Conservation (phyloP, 192 early-diverging fungal genomes). For the Bifiguratus adelaidae region DNA sequence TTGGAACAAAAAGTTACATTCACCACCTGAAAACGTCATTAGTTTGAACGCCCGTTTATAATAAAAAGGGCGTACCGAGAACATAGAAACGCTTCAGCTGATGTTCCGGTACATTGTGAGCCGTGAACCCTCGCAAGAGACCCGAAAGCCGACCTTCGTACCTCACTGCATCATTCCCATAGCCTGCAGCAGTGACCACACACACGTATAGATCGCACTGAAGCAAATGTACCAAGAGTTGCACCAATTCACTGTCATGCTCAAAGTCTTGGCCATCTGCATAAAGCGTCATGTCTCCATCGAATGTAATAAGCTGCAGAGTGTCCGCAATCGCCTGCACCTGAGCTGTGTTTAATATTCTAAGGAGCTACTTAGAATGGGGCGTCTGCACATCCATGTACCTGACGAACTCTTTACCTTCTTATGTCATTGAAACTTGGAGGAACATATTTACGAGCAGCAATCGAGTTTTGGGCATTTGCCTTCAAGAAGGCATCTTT, state of each 20-base stretch:
- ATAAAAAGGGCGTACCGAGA: conserved; percentile 27
- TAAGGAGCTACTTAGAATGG: too few species aligned
- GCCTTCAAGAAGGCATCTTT: conserved; percentile 56
- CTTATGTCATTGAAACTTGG: conserved; percentile 91
- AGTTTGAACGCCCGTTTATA: background rate
- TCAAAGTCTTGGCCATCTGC: conserved; percentile 81
- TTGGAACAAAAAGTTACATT: conserved; percentile 87
- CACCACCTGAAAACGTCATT: conserved; percentile 38
- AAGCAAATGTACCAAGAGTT: conserved; percentile 59
- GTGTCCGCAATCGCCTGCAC: conserved; percentile 57
- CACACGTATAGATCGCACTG: conserved; percentile 56
- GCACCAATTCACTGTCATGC: conserved; percentile 49
- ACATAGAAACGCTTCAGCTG: conserved; percentile 63
- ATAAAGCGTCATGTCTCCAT: conserved; percentile 93
- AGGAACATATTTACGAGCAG: conserved; percentile 71
- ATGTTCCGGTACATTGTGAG: conserved; percentile 27
- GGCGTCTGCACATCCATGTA: too few species aligned
- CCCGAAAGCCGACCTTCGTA: conserved; percentile 77
- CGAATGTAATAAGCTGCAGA: conserved; percentile 79
- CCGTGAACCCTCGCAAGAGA: conserved; percentile 52
- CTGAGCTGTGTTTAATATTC: conserved; percentile 87
- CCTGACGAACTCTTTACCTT: conserved; percentile 29
- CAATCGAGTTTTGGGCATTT: conserved; percentile 57
- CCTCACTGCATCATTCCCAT: conserved; percentile 50
- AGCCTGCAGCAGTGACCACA: conserved; percentile 89